Base-by-base conservation (phyloP, 2,329 filamentous ascomycete genomes). In the Fusarium newnesense region DNA sequence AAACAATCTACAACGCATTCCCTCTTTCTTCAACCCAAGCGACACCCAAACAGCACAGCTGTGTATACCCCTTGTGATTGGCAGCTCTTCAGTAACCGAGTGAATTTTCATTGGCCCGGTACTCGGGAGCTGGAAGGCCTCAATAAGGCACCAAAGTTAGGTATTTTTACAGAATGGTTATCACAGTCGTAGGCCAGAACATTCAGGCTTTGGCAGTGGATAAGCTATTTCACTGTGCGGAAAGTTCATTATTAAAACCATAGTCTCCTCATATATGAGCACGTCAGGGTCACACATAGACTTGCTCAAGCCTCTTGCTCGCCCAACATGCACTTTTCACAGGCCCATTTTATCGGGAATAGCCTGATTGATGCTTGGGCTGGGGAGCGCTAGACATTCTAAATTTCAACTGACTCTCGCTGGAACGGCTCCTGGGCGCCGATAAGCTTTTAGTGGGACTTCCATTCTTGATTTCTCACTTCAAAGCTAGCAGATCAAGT, bases 1-100 rank as follows among this genome's bases (percentile, higher is more conserved):
- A 19, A 36, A 4, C 7, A 19, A 11, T 19, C 10, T 44, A 9
- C 16, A 12, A 9, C 5, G 11, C 5, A 19, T 26, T 24, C n/a
- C n/a, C 6, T 11, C 3, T 26, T 28, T 2, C 4, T 16, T 10
- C 19, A 11, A n/a, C 44, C 28, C 10, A 5, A 49, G 28, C 32
- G 28, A 18, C 5, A 5, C 46, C 47, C n/a, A 15, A 50, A 50
- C 47, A 50, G 9, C 30, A 24, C 28, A 30, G 46, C 19, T 49
- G 46, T n/a, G 46, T 49, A 9, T 30, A n/a, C 4, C 12, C 0
- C 3, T 15, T 28, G 26, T 16, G 3, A 47, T 16, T 47, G 19
- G 26, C 4, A 0, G 6, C 0, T 19, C 5, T 10, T 4, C 24
- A 13, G 24, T 26, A 26, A 5, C 24, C 0, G 10, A 19, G 16